Evolutionary conservation across 2,329 filamentous ascomycete species (phyloP), one percentile per base, ranked within the genome.

Genomic region (Diaporthe destruens): DNA sequence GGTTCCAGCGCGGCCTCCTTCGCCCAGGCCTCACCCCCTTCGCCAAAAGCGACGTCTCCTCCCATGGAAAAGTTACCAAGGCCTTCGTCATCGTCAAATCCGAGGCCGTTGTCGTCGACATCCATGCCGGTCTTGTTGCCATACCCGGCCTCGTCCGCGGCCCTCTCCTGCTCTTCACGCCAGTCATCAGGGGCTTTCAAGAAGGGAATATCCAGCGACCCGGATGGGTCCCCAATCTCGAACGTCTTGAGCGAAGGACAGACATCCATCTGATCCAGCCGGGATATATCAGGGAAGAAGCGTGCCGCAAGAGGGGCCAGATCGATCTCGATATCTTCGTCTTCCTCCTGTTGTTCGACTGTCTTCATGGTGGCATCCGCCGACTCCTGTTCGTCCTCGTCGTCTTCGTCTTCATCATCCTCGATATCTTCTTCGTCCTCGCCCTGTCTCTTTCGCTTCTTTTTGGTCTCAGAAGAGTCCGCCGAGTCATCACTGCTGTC

Each of bases 21-120:
- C 6, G 96, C 96, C 96, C 96, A 99, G 1, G 93, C 94, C 81
- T 99, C 96, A 75, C 96, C 96, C 73, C 96, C 96, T 80, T 98
- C 95, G 34, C 96, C 96, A 80, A 99, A 99, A 16, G 93, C 94
- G 71, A 94, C 89, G 75, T 97, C 93, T 8, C 84, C 85, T 57
- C 90, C 89, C 57, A 92, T 84, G 75, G 94, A 92, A 69, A 94
- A 94, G 59, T 88, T 92, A 55, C 91, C 93, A 49, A 95, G 84
- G 49, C 88, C 89, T 76, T 95, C 94, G 76, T 95, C 93, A 75
- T 94, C 92, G 74, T 95, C 93, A 76, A 97, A 97, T 14, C 93
- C 95, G 71, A 90, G 88, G 20, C 91, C 92, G 76, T 95, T 95
- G 74, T 97, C 94, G 77, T 98, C 95, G 20, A 97, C 90, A 78